Evolutionary conservation across 768 basidiomycete genomes (phyloP), one percentile per base, ranked within the genome.

Genomic region (Tulasnella sp.): DNA sequence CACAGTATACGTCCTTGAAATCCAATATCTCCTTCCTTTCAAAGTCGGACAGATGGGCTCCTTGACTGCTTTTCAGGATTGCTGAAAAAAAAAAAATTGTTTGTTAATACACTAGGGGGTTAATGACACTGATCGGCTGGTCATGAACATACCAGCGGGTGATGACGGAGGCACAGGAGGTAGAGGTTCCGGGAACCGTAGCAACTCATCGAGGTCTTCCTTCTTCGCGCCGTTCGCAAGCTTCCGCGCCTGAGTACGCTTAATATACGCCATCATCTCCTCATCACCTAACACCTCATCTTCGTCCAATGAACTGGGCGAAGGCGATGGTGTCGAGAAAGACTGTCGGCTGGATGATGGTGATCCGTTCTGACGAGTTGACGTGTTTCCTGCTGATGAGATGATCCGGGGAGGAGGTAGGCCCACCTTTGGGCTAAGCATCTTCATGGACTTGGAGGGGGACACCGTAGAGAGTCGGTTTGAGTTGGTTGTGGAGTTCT

Each of bases 211-310:
- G 48, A 99, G 73, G 64, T 95, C 88, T 64, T 87, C 84, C 67
- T 91, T 88, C 30, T 82, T 84, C 7, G 89, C 84, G 27, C 91
- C 91, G 11, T 79, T 77, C 9, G 88, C 85, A 63, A 92, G 70
- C 71, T 86, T 90, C 75, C 92, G 92, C 41, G 88, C 82, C 65
- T 92, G 86, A 64, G 96, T 89, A 24, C 93, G 80, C 64, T 83
- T 81, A 64, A 97, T 88, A 71, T 95, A 99, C 61, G 87, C 85
- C 67, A 88, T 72, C 96, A 99, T 99, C 74, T 99, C 96, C 63
- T 96, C 93, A 68, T 99, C 96, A 15, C 89, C 96, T 17, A 87
- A 73, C 5, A 86, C 52, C 69, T 94, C 89, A 63, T 94, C 91
- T 61, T 94, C 93, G 61, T 90, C 90, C 2, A 87, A 75, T 2